Base-by-base conservation (phyloP, 2,329 filamentous ascomycete genomes). In the Xylariales sp. region DNA sequence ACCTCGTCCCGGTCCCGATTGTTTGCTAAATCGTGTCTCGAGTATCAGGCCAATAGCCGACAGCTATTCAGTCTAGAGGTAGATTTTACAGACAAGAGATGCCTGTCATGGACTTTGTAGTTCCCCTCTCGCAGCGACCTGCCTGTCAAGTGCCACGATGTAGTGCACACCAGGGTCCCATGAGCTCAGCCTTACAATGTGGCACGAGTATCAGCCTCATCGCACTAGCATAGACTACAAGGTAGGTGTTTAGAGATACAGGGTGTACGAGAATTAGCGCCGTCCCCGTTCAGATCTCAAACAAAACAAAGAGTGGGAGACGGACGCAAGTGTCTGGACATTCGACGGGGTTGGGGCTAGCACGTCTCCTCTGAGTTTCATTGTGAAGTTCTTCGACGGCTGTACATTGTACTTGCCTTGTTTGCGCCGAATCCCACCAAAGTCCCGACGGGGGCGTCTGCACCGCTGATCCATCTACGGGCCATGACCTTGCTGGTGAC, bases 171-270 rank as follows among this genome's bases (percentile, higher is more conserved):
- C 23, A 45, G 54, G 36, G 39, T 52, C 34, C 34, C 14, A 16
- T 23, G 50, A n/a, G 23, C 34, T 43, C 56, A 68, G 65, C 65
- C 61, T 36, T 57, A 60, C 16, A 60, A 54, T 18, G 57, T 62
- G 48, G 28, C 56, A 63, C 55, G 32, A 41, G 36, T 28, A 46
- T 30, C 45, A 59, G 41, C 55, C 48, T 28, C 55, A 16, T 12
- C 16, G 56, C 16, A 18, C 28, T 23, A 23, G 23, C n/a, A 28
- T 32, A 39, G 52, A 28, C 34, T 7, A 32, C 30, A 30, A 28
- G 10, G 41, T 3, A 39, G 3, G 9, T n/a, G 32, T 32, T 34
- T 14, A 23, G 3, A 34, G 39, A 41, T 23, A 23, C 23, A 23
- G 23, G 23, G 23, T 23, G 23, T 23, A 28, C 30, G n/a, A 23